Base-by-base conservation (phyloP, 2,329 filamentous ascomycete genomes). In the Dactylellina parvicollis region DNA sequence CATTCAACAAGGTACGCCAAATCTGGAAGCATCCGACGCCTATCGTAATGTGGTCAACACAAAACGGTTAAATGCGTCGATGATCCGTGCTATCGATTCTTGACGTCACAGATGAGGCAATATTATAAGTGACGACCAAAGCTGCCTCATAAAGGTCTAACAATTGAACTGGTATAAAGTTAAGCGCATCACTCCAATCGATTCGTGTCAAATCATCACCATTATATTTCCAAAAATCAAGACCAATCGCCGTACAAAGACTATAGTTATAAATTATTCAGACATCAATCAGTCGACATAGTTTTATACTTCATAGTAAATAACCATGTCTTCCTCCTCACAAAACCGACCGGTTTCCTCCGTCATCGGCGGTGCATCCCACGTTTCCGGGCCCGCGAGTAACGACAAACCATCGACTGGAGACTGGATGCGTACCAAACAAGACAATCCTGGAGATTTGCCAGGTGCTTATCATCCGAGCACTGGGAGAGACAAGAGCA, bases 351-450 rank as follows among this genome's bases (percentile, higher is more conserved):
- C 57, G 2, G 22, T 20, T 9, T 28, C 57, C 28, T 62, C 57
- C 14, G 57, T 62, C 10, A 32, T 22, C 14, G 57, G 57, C 10
- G 55, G 55, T 4, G 55, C 59, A n/a, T 62, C 59, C 12, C 60
- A 65, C 16, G 14, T 47, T 20, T 16, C 32, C 24, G 38, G 60
- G 16, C 47, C 49, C 20, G 49, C 60, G 38, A 65, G 20, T 18
- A 46, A 36, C 1, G 60, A 47, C 34, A 55, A 56, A 30, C 30
- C 40, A 12, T 36, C 32, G 18, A 36, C 24, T 26, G 60, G 50
- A 36, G 60, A 65, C 10, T 65, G 50, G 50, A 56, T 56, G 38
- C 42, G 60, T 47, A 56, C 50, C 8, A 65, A 49, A 3, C 30
- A 56, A 30, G 52, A 56, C n/a, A 38, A 32, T n/a, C 60, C 60